A percentile compares a stretch with the other conserved stretches of the same genome.
Evolutionary conservation across 805 yeast species (phyloP).

Genomic region (Ogataea thermomethanolica): DNA sequence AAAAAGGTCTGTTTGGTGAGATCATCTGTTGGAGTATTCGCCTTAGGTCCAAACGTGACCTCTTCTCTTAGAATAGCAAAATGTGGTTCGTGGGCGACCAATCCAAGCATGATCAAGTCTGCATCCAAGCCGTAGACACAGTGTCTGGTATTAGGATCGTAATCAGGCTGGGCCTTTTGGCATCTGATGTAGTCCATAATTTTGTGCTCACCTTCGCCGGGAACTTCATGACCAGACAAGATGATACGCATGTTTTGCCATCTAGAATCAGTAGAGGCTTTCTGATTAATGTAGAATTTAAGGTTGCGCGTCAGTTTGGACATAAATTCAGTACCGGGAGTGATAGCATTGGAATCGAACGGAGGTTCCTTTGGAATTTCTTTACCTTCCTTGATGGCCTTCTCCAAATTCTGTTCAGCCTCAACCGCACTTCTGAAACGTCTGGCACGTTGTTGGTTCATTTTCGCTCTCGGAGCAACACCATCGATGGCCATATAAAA

Average conservation of each 20-base stretch:
- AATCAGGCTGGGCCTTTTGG: constrained; percentile 67
- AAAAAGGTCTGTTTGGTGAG: constrained; percentile 78
- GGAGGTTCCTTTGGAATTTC: constrained; percentile 80
- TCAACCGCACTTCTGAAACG: constrained; percentile 92
- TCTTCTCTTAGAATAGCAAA: constrained; percentile 93
- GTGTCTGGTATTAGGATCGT: constrained; percentile 80
- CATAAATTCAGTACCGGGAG: constrained; percentile 98
- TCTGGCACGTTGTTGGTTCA: constrained; percentile 97
- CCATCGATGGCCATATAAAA: constrained; percentile 98
- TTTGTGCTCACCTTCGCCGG: constrained; percentile 98
- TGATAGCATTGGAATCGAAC: constrained; percentile 88
- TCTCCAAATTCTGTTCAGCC: constrained; percentile 73
- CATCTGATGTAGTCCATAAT: constrained; percentile 89
- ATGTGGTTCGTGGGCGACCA: constrained; percentile 93
- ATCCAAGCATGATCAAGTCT: constrained; percentile 89
- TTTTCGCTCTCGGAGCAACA: constrained; percentile 97
- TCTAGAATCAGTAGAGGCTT: constrained; percentile 77
- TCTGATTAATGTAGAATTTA: constrained; percentile 84
- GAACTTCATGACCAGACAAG: constrained; percentile 91
- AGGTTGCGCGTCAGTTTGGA: constrained; percentile 76
- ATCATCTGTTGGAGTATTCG: constrained; percentile 34
- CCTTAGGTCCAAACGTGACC: constrained; percentile 71
- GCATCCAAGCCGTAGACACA: constrained; percentile 97
- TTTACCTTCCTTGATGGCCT: constrained; percentile 70
- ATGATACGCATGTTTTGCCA: constrained; percentile 81